Base-by-base conservation (phyloP, 768 basidiomycete species). In the Naematelia encephala region DNA sequence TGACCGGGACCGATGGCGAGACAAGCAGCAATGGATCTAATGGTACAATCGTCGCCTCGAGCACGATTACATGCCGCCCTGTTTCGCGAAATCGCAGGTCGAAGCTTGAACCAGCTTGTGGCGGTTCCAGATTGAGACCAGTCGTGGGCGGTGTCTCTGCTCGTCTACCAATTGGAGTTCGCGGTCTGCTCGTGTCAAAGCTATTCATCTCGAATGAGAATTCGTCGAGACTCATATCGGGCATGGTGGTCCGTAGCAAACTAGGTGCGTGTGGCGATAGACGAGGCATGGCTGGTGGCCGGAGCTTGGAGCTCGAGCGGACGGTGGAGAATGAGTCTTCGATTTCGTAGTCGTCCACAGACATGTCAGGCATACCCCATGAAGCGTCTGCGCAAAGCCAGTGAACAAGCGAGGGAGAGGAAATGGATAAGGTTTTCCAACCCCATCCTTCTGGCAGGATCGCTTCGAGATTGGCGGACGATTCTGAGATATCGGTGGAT, bases 261-360 rank as follows among this genome's bases (percentile, higher is more conserved):
- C 56, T 54, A 21, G 42, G 16, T 16, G 49, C 43, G 14, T 25
- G 46, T 3, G 30, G 22, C 1, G 28, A 42, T 11, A 23, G 25
- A 12, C 21, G 19, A 0, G 44, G 48, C 21, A 19, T 52, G 1
- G 26, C 34, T 16, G 43, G n/a, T 21, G 51, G 43, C n/a, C 21
- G 11, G 10, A 16, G 21, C 2, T 49, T 30, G 2, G 51, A 50
- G 39, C 54, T 59, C 5, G 58, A 54, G 22, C 62, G 57, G 21
- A 70, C 34, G 0, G 65, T 63, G 0, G 68, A 50, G 54, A 70
- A 70, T 11, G 68, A 70, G 43, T 70, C 68, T 21, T 69, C 66
- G 23, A 50, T 26, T 30, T 50, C 55, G 22, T 45, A 5, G 26
- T 54, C 58, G 12, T 1, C n/a, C 1, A 3, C 4, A 43, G 8